Evolutionary conservation across 805 yeast species (phyloP).

Genomic region (Tetrapisispora fleetii): DNA sequence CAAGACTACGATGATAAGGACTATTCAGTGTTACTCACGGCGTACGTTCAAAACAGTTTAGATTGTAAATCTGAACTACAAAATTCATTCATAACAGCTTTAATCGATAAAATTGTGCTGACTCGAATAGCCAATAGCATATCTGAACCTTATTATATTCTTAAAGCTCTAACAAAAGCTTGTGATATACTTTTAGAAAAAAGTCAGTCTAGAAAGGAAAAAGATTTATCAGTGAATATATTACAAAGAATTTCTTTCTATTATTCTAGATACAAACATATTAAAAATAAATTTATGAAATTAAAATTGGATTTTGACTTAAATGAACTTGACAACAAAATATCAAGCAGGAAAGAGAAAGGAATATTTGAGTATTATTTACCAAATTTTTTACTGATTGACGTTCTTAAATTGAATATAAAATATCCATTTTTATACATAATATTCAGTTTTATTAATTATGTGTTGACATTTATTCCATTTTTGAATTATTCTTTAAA

Average conservation of each 20-base stretch:
- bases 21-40: conserved; percentile 14
- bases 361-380: not conserved
- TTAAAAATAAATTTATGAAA: not conserved
- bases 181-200: conserved; percentile 4
- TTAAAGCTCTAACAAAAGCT: conserved; percentile 12
- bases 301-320: not conserved
- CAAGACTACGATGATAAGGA: conserved; percentile 8
- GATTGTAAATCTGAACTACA: conserved; percentile 15
- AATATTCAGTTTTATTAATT: conserved; percentile 15
- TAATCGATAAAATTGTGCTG: conserved; percentile 16
- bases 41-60: conserved; percentile 7
- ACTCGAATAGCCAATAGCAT: conserved; percentile 18
- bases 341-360: not conserved
- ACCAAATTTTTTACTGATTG: conserved; percentile 6
- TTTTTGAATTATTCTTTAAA: not conserved
- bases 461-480: not conserved
- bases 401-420: conserved; percentile 2
- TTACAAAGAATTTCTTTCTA: not conserved
- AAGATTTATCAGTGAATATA: not conserved
- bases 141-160: conserved; percentile 20
- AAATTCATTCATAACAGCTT: conserved; percentile 15
- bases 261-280: not conserved
- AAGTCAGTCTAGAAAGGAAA: not conserved
- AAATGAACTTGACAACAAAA: too few relatives aligned
- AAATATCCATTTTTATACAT: conserved; percentile 12